These are phyloP conservation scores for Zymoseptoria brevis DNA, from an alignment of 2,329 filamentous ascomycete species.

Conservation along the genomic window DNA sequence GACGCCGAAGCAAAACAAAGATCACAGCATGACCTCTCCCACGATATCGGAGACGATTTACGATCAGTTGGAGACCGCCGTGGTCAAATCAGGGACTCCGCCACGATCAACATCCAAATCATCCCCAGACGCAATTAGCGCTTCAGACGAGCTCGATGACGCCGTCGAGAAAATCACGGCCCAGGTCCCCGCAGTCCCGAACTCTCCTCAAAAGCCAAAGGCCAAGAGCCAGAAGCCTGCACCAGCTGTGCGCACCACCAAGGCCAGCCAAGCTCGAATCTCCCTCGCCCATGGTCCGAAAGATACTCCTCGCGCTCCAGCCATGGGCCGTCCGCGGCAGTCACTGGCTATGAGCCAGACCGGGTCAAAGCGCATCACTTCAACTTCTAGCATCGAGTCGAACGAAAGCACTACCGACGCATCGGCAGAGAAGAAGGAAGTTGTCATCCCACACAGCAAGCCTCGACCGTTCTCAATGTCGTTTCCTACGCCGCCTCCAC, in stretches of 20 bases:
- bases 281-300: conserved; percentile 23
- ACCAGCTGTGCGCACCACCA: conserved; percentile 25
- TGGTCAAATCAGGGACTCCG: conserved; percentile 15
- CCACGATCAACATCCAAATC: conserved; percentile 5
- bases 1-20: background rate
- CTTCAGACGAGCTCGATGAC: conserved; percentile 45
- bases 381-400: conserved; percentile 12
- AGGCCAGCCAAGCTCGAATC: conserved; percentile 26
- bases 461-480: conserved; percentile 41
- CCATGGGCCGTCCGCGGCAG: conserved; percentile 13
- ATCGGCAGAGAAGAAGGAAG: conserved; percentile 19
- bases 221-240: conserved; percentile 18
- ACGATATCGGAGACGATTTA: conserved; percentile 9
- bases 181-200: conserved; percentile 26
- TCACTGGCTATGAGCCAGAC: conserved; percentile 16
- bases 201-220: conserved; percentile 23
- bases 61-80: conserved; percentile 21
- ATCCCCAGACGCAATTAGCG: conserved; percentile 41
- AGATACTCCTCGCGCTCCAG: conserved; percentile 15
- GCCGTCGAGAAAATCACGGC: conserved; percentile 40
- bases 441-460: conserved; percentile 33
- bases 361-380: conserved; percentile 11
- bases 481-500: conserved; percentile 41
- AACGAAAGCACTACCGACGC: background rate
- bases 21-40: background rate